Conservation (phyloP, 108 stramenopile genomes). For the Fistulifera solaris region DNA sequence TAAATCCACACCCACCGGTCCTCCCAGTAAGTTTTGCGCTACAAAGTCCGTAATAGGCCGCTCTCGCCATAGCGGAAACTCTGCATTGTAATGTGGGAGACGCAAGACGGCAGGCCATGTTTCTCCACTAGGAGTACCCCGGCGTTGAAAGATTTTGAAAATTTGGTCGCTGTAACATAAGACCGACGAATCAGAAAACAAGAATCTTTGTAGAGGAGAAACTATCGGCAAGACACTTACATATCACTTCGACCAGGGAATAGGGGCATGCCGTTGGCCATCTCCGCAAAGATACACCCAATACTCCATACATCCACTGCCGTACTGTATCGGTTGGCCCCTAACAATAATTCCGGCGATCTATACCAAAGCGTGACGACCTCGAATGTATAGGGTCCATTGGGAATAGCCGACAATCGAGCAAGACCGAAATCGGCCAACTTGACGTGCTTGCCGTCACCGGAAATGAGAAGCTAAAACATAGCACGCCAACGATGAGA, state of each 20-base stretch:
- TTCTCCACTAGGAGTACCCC: constrained; percentile 85
- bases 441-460: constrained; percentile 78
- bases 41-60: constrained; percentile 79
- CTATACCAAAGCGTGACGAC: constrained; percentile 99
- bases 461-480: constrained; percentile 58
- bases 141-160: constrained; percentile 82
- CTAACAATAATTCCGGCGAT: constrained; percentile 93
- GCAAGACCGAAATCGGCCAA: constrained; percentile 97
- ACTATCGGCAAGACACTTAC: too few relatives aligned
- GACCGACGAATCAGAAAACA: constrained; percentile 1
- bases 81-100: constrained; percentile 85
- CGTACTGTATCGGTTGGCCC: constrained; percentile 78
- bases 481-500: neutral
- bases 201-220: too few relatives aligned
- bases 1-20: constrained; percentile 57
- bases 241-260: constrained; percentile 63
- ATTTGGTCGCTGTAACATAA: constrained; percentile 67
- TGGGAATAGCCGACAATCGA: constrained; percentile 74
- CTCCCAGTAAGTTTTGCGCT: constrained; percentile 52
- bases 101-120: constrained; percentile 83
- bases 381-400: constrained; percentile 79
- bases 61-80: constrained; percentile 86
- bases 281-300: constrained; percentile 97
- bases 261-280: constrained; percentile 84
- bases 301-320: constrained; percentile 94